These are phyloP conservation scores for Taphrina betulina DNA, from an alignment of 1,139 yeast genomes.

Conservation along the genomic window DNA sequence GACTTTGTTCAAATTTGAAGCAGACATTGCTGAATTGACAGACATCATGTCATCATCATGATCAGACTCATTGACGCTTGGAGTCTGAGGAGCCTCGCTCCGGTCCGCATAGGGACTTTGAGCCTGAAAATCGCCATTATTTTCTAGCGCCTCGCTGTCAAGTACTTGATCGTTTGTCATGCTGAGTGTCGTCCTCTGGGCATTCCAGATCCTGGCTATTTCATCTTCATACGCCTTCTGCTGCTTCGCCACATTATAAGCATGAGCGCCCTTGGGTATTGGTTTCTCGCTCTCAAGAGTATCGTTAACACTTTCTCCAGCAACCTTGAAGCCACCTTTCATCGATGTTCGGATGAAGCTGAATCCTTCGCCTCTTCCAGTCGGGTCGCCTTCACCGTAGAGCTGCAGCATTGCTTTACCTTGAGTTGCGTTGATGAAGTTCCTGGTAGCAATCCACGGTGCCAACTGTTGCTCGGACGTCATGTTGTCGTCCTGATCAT, in stretches of 20 bases:
- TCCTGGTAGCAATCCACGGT: conserved; percentile 90
- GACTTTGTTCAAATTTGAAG: conserved; percentile 47
- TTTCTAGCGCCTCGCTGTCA: conserved; percentile 43
- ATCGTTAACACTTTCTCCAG: conserved; percentile 50
- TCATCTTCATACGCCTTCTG: conserved; percentile 92
- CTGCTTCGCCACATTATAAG: conserved; percentile 78
- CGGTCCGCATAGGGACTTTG: conserved; percentile 20
- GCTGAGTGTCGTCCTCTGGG: conserved; percentile 67
- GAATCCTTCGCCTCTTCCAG: conserved; percentile 86
- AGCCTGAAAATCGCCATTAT: conserved; percentile 6
- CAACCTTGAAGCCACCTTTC: conserved; percentile 86
- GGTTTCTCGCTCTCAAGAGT: conserved; percentile 42
- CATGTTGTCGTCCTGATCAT: conserved; percentile 48
- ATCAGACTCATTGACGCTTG: conserved; percentile 41
- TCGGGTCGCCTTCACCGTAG: conserved; percentile 96
- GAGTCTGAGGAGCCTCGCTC: conserved; percentile 29
- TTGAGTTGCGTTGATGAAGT: conserved; percentile 89
- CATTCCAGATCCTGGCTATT: conserved; percentile 84
- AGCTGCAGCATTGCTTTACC: conserved; percentile 95
- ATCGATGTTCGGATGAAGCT: conserved; percentile 90
- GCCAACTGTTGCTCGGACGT: conserved; percentile 81
- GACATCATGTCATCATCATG: conserved; percentile 46
- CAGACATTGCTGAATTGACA: conserved; percentile 38
- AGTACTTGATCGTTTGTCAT: conserved; percentile 46
- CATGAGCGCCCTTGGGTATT: conserved; percentile 59